Percentiles rank a stretch among this genome's conserved stretches.
phyloP scores from a whole-genome alignment of 2,329 filamentous ascomycete species.

The Exophiala spinifera region DNA sequence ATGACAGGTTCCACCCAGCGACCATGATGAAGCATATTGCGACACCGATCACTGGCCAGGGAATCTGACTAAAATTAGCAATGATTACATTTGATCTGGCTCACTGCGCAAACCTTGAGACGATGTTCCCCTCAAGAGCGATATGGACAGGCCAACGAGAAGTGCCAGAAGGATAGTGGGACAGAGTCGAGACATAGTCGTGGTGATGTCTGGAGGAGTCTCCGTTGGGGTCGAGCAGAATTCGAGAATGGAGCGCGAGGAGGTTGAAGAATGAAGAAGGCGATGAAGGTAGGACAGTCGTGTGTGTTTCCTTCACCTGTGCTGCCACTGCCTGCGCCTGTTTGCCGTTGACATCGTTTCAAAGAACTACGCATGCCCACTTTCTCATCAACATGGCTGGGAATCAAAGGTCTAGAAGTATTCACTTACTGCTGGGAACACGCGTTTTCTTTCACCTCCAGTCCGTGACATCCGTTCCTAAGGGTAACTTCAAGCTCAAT shows the following conservation, averaged over 20 bases:
- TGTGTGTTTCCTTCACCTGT: no score
- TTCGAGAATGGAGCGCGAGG: no score
- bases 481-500: no score
- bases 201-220: not conserved
- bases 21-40: constrained; percentile 50
- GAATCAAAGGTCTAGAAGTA: no score
- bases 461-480: no score
- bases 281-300: no score
- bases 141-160: not conserved
- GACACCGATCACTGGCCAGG: constrained; percentile 44
- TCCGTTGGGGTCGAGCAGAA: not conserved
- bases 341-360: not conserved
- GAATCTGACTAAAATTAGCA: constrained; percentile 1
- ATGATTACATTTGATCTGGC: not conserved
- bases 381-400: not conserved
- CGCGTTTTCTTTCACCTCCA: no score
- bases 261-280: no score
- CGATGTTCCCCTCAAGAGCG: not conserved
- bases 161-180: not conserved
- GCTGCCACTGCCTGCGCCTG: not conserved
- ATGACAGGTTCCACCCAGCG: constrained; percentile 45
- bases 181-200: not conserved
- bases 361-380: not conserved
- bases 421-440: no score
- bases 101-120: constrained; percentile 6